A percentile compares a stretch with the other conserved stretches of the same genome.
Evolutionary conservation across 2,329 filamentous ascomycete genomes (phyloP).

Genomic region (Botrytis pseudocinerea): DNA sequence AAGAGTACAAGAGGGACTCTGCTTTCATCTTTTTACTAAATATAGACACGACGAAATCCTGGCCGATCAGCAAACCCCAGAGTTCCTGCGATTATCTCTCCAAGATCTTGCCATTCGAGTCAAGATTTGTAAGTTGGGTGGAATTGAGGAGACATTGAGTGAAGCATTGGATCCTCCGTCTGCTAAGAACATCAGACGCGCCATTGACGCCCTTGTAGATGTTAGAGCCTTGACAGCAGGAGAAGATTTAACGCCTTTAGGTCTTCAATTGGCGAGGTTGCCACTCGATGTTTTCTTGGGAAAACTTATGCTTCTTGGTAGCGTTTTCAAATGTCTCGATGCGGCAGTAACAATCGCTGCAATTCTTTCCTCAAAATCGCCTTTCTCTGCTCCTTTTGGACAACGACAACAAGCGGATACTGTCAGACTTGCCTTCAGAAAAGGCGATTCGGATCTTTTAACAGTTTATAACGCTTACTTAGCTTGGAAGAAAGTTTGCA

Average conservation of each 20-base stretch:
- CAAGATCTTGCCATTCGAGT: constrained; percentile 95
- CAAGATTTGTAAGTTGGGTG: constrained; percentile 94
- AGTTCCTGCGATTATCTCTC: constrained; percentile 90
- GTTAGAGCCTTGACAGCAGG: constrained; percentile 80
- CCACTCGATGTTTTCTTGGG: constrained; percentile 93
- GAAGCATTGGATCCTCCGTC: constrained; percentile 89
- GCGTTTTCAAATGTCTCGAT: constrained; percentile 87
- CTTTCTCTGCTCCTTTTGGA: constrained; percentile 84
- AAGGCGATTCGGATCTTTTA: constrained; percentile 86
- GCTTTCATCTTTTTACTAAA: constrained; percentile 94
- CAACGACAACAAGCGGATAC: constrained; percentile 80
- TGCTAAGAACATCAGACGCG: constrained; percentile 86
- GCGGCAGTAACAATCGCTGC: constrained; percentile 89
- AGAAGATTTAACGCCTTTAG: constrained; percentile 85
- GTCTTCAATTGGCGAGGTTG: constrained; percentile 80
- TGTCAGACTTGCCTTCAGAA: constrained; percentile 74
- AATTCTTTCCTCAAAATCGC: constrained; percentile 91
- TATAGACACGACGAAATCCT: constrained; percentile 82
- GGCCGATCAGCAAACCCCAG: constrained; percentile 90
- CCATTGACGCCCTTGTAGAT: constrained; percentile 89
- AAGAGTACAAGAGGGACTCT: constrained; percentile 90
- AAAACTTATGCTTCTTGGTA: constrained; percentile 85
- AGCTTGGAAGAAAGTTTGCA: constrained; percentile 82
- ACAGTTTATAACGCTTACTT: constrained; percentile 93
- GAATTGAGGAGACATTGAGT: constrained; percentile 85